Percentiles rank a stretch among this genome's conserved stretches.
Evolutionary conservation across 257 asterid genomes (phyloP).

Genomic region (Ligustrum vulgare): DNA sequence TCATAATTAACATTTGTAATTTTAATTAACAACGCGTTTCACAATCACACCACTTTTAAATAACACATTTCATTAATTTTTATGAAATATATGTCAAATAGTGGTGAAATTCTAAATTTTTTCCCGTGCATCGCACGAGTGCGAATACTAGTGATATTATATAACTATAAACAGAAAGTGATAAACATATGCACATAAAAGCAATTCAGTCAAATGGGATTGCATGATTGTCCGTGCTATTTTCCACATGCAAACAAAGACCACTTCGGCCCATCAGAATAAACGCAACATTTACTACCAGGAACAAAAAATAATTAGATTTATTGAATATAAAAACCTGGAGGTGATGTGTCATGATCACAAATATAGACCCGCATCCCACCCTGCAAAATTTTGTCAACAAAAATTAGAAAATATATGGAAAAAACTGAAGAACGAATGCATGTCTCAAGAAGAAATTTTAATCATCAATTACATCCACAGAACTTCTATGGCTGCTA

Average conservation of each 20-base stretch:
- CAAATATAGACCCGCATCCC: slow-evolving; percentile 49
- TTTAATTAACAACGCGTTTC: no score
- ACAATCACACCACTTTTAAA: no score
- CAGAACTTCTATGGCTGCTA: neutral
- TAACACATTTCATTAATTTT: no score
- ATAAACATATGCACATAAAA: neutral
- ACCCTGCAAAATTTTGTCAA: slow-evolving; percentile 38
- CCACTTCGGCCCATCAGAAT: neutral
- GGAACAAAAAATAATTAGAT: neutral
- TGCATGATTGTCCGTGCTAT: neutral
- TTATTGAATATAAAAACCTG: slow-evolving; percentile 30
- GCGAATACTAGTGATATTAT: no score
- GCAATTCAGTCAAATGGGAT: neutral
- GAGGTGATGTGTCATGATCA: slow-evolving; percentile 50
- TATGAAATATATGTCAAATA: no score
- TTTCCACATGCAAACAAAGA: neutral
- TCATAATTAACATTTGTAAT: no score
- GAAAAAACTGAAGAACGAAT: neutral
- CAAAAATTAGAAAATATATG: neutral
- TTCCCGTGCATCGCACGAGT: no score
- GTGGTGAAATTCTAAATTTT: no score
- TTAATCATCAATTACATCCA: neutral
- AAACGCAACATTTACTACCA: neutral
- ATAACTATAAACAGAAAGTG: neutral
- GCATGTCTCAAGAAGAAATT: neutral